phyloP scores from a whole-genome alignment of 1,284 basidiomycete species.

The Trametes pubescens region DNA sequence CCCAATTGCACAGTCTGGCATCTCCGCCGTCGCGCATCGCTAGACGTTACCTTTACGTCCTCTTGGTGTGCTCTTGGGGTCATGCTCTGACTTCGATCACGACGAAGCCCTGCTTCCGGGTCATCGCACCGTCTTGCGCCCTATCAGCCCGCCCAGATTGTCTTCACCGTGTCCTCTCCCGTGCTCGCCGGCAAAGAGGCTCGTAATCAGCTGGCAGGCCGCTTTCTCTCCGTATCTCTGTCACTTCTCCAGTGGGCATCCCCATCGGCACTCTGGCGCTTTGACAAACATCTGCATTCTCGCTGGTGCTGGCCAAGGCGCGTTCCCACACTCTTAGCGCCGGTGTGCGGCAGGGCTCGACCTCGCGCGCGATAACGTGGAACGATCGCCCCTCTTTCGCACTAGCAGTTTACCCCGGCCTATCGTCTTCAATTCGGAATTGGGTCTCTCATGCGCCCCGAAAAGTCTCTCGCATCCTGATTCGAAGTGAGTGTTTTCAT shows the following conservation, averaged over 20 bases:
- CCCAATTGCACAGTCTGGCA: background rate
- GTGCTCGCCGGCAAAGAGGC: background rate
- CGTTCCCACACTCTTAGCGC: conserved; percentile 6
- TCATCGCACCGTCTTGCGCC: conserved; percentile 5
- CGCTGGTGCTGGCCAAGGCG: too few species aligned
- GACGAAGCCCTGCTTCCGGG: background rate
- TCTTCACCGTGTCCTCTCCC: background rate
- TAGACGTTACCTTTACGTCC: conserved; percentile 7
- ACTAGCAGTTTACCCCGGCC: background rate
- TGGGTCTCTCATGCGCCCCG: background rate
- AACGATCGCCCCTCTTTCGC: conserved; percentile 2
- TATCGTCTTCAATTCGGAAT: conserved; percentile 22
- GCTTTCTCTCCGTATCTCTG: background rate
- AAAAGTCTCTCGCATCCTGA: background rate
- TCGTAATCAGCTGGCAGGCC: background rate
- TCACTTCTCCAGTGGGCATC: background rate
- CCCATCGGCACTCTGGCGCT: background rate
- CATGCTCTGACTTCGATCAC: conserved; percentile 16
- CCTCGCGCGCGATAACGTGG: conserved; percentile 17
- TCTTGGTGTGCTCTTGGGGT: background rate
- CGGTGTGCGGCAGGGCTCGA: background rate
- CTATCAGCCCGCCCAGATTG: conserved; percentile 4
- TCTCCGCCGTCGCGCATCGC: background rate
- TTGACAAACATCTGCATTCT: background rate
- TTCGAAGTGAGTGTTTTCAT: background rate